Percentiles rank a stretch among this genome's conserved stretches.
These are phyloP conservation scores for Pharnaceum exiguum DNA, from an alignment of 148 eudicot species.

Conservation along the genomic window DNA sequence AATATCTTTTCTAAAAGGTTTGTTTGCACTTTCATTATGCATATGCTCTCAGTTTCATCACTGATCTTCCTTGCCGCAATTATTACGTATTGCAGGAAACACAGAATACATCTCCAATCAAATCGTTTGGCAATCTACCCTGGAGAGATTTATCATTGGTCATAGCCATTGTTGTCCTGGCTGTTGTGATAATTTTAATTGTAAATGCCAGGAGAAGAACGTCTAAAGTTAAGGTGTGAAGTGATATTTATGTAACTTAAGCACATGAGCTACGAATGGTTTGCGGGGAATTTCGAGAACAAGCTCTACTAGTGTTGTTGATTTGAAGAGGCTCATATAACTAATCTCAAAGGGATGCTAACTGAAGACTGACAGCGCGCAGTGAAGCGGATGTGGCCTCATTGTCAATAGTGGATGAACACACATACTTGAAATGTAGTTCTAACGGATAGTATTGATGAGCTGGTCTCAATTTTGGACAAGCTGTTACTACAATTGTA, in stretches of 20 bases:
- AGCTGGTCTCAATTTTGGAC: too few relatives aligned
- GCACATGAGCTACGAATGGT: not conserved
- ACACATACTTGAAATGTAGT: too few relatives aligned
- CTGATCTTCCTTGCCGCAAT: too few relatives aligned
- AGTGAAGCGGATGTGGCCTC: not conserved
- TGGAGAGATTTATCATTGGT: conserved; percentile 35
- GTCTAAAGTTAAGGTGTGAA: conserved; percentile 50
- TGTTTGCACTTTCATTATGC: not conserved
- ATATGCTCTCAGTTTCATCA: not conserved
- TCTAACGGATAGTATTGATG: too few relatives aligned
- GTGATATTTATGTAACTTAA: not conserved
- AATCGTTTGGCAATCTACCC: conserved; percentile 23
- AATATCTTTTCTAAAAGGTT: too few relatives aligned
- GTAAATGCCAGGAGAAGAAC: conserved; percentile 63
- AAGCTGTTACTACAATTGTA: too few relatives aligned
- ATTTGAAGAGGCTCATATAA: not conserved
- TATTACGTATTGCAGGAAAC: conserved; percentile 43
- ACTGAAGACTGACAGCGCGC: not conserved
- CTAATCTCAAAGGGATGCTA: not conserved
- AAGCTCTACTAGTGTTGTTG: not conserved
- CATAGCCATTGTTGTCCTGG: conserved; percentile 22
- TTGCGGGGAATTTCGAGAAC: not conserved
- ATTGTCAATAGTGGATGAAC: not conserved
- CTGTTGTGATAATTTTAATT: conserved; percentile 30
- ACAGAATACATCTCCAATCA: conserved; percentile 15